A percentile compares a stretch with the other conserved stretches of the same genome.
Evolutionary conservation across 1,284 basidiomycete genomes (phyloP).

Genomic region (Malassezia caprae): DNA sequence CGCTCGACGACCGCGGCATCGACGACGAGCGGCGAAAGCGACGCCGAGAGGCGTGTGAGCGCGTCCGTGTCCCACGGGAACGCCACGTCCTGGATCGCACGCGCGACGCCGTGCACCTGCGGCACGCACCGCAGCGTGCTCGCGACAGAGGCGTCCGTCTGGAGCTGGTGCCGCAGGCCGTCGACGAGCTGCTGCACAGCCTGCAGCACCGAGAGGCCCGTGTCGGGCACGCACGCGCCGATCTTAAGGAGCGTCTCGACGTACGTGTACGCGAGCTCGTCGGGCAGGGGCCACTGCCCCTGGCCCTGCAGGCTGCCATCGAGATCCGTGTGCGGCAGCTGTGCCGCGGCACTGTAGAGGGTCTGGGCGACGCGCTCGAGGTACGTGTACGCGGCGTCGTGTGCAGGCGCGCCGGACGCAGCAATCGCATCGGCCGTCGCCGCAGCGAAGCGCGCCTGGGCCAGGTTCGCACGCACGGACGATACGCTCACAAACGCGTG

Average conservation of each 20-base stretch:
- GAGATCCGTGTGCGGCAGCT: constrained; percentile 33
- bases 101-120: constrained; percentile 72
- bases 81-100: constrained; percentile 66
- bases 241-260: constrained; percentile 54
- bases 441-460: constrained; percentile 40
- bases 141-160: background rate
- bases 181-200: constrained; percentile 22
- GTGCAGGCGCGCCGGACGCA: constrained; percentile 15
- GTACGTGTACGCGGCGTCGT: background rate
- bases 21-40: constrained; percentile 57
- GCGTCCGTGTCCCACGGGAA: constrained; percentile 64
- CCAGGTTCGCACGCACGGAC: constrained; percentile 37
- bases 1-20: constrained; percentile 55
- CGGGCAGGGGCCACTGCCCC: constrained; percentile 32
- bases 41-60: constrained; percentile 57
- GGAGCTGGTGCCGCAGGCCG: background rate
- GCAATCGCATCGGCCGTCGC: constrained; percentile 31
- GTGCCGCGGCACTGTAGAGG: constrained; percentile 2
- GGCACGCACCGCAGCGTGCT: constrained; percentile 54
- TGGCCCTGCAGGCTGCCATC: constrained; percentile 23
- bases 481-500: constrained; percentile 12
- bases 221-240: constrained; percentile 56
- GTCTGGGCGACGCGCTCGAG: constrained; percentile 6
- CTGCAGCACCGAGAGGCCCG: constrained; percentile 54
- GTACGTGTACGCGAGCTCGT: constrained; percentile 40